phyloP scores from a whole-genome alignment of 2,329 filamentous ascomycete genomes.

The Cadophora luteo-olivacea region DNA sequence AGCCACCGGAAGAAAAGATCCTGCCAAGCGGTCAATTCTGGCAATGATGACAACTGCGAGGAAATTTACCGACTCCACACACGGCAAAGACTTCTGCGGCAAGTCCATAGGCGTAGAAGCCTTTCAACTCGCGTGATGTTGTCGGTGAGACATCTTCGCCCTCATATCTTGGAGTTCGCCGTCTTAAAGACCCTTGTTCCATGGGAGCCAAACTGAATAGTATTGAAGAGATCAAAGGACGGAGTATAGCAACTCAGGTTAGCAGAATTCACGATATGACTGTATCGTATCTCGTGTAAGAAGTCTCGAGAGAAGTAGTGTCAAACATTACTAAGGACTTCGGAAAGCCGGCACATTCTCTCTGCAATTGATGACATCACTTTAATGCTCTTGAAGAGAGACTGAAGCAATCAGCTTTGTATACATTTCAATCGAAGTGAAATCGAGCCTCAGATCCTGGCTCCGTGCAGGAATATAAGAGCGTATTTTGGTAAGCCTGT shows the following conservation, averaged over 20 bases:
- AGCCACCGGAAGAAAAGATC: conserved; percentile 92
- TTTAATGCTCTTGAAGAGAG: background rate
- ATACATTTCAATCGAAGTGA: background rate
- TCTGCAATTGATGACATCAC: background rate
- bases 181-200: conserved; percentile 6
- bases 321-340: conserved; percentile 2
- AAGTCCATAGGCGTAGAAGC: conserved; percentile 96
- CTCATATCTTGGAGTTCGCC: conserved; percentile 61
- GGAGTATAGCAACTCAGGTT: background rate
- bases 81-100: conserved; percentile 96
- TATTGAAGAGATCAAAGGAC: background rate
- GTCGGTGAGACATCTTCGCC: conserved; percentile 88
- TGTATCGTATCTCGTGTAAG: conserved; percentile 1
- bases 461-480: too few species aligned
- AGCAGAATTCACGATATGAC: background rate
- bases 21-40: conserved; percentile 50
- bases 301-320: background rate
- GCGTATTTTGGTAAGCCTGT: too few species aligned
- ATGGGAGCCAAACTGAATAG: background rate
- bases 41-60: background rate
- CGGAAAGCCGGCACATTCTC: conserved; percentile 6
- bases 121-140: conserved; percentile 81
- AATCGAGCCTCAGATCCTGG: too few species aligned
- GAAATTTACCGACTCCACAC: conserved; percentile 75
- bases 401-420: background rate